Conservation (phyloP, 495 filamentous ascomycete species). For the Aspergillus panamensis region DNA sequence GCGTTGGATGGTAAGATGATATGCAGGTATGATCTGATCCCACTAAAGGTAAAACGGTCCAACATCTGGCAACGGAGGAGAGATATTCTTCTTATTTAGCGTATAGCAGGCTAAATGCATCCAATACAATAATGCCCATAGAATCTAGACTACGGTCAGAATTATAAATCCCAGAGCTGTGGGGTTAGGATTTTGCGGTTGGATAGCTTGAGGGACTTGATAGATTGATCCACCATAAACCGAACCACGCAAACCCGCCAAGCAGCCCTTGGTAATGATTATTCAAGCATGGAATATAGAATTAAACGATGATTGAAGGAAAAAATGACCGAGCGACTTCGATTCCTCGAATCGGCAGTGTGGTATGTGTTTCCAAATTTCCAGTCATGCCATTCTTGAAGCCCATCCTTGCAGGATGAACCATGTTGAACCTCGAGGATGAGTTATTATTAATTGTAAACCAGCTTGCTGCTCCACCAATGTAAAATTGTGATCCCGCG, state of each 20-base stretch:
- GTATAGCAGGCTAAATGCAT: background rate
- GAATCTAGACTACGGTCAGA: background rate
- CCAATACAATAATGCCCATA: background rate
- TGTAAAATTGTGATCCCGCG: slow-evolving; percentile 20
- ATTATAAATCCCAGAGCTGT: background rate
- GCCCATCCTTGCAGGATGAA: background rate
- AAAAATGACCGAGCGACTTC: background rate
- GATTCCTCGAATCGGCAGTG: background rate
- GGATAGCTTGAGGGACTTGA: background rate
- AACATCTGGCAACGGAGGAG: no score
- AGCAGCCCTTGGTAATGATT: background rate
- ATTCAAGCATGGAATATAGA: background rate
- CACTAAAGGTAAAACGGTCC: no score
- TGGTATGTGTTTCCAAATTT: background rate
- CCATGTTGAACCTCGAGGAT: background rate
- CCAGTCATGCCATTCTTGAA: background rate
- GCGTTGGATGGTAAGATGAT: no score
- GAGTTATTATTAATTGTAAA: background rate
- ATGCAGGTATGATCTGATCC: no score
- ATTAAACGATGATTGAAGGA: background rate
- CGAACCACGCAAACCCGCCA: background rate
- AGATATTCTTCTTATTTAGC: no score
- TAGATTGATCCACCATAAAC: background rate
- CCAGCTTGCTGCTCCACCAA: background rate
- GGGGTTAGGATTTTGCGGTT: background rate